phyloP scores from a whole-genome alignment of 169 alveolate genomes.

The Plasmodium cynomolgi region DNA sequence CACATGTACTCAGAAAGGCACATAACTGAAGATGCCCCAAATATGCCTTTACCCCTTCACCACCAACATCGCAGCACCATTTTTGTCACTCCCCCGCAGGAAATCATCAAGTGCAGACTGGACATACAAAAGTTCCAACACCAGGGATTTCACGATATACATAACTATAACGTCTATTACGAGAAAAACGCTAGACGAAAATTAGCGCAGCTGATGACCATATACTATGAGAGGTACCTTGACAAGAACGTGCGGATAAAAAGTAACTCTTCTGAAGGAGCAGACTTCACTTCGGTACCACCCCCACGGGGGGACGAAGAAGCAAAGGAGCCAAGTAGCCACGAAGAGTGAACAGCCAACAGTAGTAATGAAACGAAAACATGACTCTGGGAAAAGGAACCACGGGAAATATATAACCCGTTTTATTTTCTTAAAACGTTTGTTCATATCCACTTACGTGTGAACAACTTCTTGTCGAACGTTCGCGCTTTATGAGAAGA shows the following conservation, averaged over 20 bases:
- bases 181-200: slow-evolving; percentile 68
- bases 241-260: slow-evolving; percentile 63
- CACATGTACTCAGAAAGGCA: not conserved
- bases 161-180: slow-evolving; percentile 46
- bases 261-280: slow-evolving; percentile 19
- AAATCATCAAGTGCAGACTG: slow-evolving; percentile 63
- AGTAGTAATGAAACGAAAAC: not conserved
- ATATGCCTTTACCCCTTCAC: not conserved
- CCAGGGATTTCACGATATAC: slow-evolving; percentile 73
- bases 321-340: not conserved
- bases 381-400: not conserved
- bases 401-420: not conserved
- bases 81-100: not conserved
- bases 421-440: not conserved
- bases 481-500: not conserved
- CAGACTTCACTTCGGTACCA: not conserved
- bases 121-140: slow-evolving; percentile 72
- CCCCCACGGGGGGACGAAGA: not conserved
- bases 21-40: not conserved
- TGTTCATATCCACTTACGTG: not conserved
- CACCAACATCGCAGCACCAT: not conserved
- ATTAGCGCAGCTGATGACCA: slow-evolving; percentile 71
- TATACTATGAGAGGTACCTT: slow-evolving; percentile 67
- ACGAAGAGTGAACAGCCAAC: not conserved
- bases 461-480: not conserved